Base-by-base conservation (phyloP, 1,284 basidiomycete species). In the Ceratobasidium sp. region DNA sequence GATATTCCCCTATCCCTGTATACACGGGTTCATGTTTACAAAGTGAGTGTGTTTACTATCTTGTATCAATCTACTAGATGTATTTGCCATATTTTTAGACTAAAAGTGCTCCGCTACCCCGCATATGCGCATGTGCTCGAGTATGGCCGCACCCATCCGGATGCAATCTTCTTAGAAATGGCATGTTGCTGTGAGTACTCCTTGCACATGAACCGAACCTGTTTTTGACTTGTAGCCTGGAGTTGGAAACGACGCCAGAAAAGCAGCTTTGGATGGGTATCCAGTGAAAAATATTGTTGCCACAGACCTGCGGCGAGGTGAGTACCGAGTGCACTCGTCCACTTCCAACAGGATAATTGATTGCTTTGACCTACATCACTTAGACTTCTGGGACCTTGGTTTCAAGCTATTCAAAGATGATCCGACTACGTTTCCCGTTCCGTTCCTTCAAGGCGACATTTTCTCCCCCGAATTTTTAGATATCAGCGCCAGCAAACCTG, bases 151-250 rank as follows among this genome's bases (percentile, higher is more conserved):
- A 82, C 84, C 1, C 84, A 84, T 19, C 77, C 83, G 17, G 83
- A 83, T 57, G 86, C 88, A 1, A 84, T 90, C 61, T 82, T 89
- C n/a, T 82, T 90, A 1, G 86, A 87, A 66, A 80, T 86, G 7
- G 85, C 83, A 15, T 88, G 87, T 79, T 88, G 87, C 79, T 88
- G 88, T 89, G 78, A 81, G 87, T 82, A 11, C 57, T 56, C 22
- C 37, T 25, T n/a, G 2, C 29, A 17, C n/a, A 40, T 59, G 54
- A 8, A 43, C 19, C 59, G 2, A n/a, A 0, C 29, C n/a, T 67
- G 22, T 46, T 25, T 25, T 51, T 56, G 34, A 22, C 19, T 76
- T 15, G 11, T 8, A n/a, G 1, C 19, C 19, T 37, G 15, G 67
- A 87, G 87, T 88, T 77, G 87, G 87, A 1, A 86, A 85, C 70